Percentiles rank a stretch among this genome's conserved stretches.
Conservation (phyloP, 176 grass and related monocot genomes). For the Pontederia paniculata region DNA sequence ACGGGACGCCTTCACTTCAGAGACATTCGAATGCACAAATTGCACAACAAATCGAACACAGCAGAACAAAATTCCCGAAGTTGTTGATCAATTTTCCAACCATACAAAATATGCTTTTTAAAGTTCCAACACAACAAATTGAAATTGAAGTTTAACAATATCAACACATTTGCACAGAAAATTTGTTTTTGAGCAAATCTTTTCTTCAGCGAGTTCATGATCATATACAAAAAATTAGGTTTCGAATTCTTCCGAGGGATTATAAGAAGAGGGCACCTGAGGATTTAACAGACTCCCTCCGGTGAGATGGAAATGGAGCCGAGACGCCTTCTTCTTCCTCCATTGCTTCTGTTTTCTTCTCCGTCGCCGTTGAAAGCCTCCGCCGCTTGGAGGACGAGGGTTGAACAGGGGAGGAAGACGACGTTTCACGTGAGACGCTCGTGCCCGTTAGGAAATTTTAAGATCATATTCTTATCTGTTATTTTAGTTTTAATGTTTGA, state of each 20-base stretch:
- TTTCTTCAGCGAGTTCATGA: neutral
- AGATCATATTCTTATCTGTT: too few species aligned
- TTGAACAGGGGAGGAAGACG: too few species aligned
- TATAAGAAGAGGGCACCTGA: constrained; percentile 30
- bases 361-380: neutral
- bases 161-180: too few species aligned
- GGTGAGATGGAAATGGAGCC: constrained; percentile 15
- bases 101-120: too few species aligned
- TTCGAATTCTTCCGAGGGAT: neutral
- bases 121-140: too few species aligned
- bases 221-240: neutral
- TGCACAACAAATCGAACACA: neutral
- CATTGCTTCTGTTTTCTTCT: constrained; percentile 20
- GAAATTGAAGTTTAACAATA: too few species aligned
- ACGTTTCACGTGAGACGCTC: too few species aligned
- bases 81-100: too few species aligned
- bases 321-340: constrained; percentile 32
- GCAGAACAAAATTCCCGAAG: neutral
- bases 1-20: neutral
- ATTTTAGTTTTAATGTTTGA: too few species aligned
- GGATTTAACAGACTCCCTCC: constrained; percentile 42
- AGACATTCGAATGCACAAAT: neutral
- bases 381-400: too few species aligned
- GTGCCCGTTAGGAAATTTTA: too few species aligned
- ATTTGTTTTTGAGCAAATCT: too few species aligned